Conservation (phyloP, 2,329 filamentous ascomycete species). For the Beauveria rudraprayagi region DNA sequence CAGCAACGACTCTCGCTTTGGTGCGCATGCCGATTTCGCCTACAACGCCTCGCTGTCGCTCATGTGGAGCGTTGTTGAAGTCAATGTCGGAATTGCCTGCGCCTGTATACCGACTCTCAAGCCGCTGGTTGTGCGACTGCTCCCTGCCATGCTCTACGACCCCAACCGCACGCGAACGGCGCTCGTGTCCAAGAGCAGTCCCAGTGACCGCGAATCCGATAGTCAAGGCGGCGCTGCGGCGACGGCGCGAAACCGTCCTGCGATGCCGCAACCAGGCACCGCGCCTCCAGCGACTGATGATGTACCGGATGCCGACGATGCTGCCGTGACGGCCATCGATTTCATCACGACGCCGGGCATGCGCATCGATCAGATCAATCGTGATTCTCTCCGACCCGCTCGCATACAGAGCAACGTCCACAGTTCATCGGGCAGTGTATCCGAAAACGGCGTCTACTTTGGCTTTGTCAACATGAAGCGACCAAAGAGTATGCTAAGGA, state of each 20-base stretch:
- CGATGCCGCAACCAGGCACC: not conserved
- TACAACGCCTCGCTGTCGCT: conserved; percentile 78
- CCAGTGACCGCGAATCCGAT: conserved; percentile 21
- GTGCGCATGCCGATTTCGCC: conserved; percentile 44
- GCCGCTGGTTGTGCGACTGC: conserved; percentile 62
- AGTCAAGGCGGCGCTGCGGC: not conserved
- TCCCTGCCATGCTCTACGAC: conserved; percentile 49
- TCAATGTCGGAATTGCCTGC: conserved; percentile 83
- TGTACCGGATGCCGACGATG: conserved; percentile 20
- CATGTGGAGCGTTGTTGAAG: conserved; percentile 92
- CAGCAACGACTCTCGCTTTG: conserved; percentile 34
- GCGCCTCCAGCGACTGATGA: conserved; percentile 5
- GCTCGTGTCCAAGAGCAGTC: conserved; percentile 20
- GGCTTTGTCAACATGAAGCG: conserved; percentile 66
- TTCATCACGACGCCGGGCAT: conserved; percentile 39
- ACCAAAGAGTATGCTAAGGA: conserved; percentile 63
- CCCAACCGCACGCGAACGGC: conserved; percentile 33
- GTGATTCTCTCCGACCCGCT: not conserved
- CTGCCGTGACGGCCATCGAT: conserved; percentile 31
- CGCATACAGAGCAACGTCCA: conserved; percentile 24
- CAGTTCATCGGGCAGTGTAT: conserved; percentile 26
- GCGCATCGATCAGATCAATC: conserved; percentile 7
- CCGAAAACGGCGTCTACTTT: conserved; percentile 53
- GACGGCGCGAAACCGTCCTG: not conserved
- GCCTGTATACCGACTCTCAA: conserved; percentile 91